A percentile compares a stretch with the other conserved stretches of the same genome.
phyloP scores from a whole-genome alignment of 495 filamentous ascomycete genomes.

The Ramalina intermedia region DNA sequence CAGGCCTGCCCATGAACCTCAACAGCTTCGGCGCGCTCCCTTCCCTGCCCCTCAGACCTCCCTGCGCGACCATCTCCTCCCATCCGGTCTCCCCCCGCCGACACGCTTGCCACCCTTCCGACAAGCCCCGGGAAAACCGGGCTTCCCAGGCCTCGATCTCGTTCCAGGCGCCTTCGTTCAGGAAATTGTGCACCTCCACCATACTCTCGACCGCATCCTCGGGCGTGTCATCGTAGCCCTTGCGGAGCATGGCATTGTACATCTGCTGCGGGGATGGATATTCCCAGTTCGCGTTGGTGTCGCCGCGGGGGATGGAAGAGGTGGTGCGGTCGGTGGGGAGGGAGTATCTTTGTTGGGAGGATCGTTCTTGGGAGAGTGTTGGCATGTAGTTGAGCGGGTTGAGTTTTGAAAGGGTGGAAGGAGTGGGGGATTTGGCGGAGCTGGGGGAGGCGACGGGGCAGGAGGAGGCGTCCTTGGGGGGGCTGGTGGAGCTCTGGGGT shows the following conservation, averaged over 20 bases:
- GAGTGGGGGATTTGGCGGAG: slow-evolving; percentile 16
- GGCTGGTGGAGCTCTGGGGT: slow-evolving; percentile 18
- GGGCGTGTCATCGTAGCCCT: slow-evolving; percentile 89
- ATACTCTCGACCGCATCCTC: slow-evolving; percentile 88
- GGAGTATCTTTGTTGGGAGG: slow-evolving; percentile 51
- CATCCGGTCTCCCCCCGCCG: slow-evolving; percentile 53
- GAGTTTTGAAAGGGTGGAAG: slow-evolving; percentile 49
- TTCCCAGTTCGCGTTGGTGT: slow-evolving; percentile 70
- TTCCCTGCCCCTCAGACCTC: slow-evolving; percentile 23
- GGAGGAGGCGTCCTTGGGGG: slow-evolving; percentile 30
- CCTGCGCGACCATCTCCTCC: slow-evolving; percentile 12
- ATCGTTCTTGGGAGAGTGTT: slow-evolving; percentile 61
- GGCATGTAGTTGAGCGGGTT: slow-evolving; percentile 99
- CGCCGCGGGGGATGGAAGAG: slow-evolving; percentile 76
- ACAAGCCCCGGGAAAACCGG: slow-evolving; percentile 58
- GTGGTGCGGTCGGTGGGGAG: slow-evolving; percentile 66
- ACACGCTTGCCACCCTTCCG: slow-evolving; percentile 59
- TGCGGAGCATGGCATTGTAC: slow-evolving; percentile 94
- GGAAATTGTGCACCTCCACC: slow-evolving; percentile 94
- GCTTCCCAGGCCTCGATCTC: slow-evolving; percentile 90
- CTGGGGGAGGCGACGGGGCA: slow-evolving; percentile 38
- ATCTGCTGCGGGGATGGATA: slow-evolving; percentile 98
- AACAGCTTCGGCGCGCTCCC: slow-evolving; percentile 52
- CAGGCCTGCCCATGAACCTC: slow-evolving; percentile 74
- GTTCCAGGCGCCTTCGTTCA: slow-evolving; percentile 93